A percentile compares a stretch with the other conserved stretches of the same genome.
phyloP scores from a whole-genome alignment of 192 early-diverging fungal species.

The Coemansia furcata region DNA sequence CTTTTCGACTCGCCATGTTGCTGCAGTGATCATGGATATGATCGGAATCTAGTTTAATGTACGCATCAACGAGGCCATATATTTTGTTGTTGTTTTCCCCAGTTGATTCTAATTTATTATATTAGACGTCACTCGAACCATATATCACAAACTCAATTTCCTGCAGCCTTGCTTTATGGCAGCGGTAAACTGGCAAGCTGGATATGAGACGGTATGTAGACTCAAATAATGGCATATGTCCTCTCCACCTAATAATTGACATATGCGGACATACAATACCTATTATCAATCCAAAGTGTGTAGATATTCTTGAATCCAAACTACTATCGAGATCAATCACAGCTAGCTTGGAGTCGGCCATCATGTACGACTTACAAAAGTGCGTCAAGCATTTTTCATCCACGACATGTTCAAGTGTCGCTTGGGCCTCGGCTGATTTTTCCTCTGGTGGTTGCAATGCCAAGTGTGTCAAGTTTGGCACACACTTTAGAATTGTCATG shows the following conservation, averaged over 20 bases:
- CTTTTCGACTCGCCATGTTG: too few species aligned
- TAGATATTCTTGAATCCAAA: neutral
- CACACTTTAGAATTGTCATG: neutral
- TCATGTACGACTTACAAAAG: neutral
- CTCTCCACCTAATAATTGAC: neutral
- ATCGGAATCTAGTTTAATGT: too few species aligned
- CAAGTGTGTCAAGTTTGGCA: neutral
- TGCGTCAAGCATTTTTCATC: neutral
- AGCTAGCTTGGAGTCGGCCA: neutral
- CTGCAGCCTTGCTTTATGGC: neutral
- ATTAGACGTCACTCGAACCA: too few species aligned
- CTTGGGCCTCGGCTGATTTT: neutral
- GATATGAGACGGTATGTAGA: neutral
- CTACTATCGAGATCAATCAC: neutral
- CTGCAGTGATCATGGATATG: too few species aligned
- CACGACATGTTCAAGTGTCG: neutral
- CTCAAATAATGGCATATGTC: neutral
- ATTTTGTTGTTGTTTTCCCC: too few species aligned
- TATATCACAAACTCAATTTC: neutral
- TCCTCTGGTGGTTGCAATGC: neutral
- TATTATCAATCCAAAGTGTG: neutral
- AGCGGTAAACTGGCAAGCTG: neutral
- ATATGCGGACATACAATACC: neutral
- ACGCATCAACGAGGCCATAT: too few species aligned
- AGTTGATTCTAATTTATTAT: too few species aligned